phyloP scores from a whole-genome alignment of 2,329 filamentous ascomycete genomes.

The Trichophyton verrucosum region DNA sequence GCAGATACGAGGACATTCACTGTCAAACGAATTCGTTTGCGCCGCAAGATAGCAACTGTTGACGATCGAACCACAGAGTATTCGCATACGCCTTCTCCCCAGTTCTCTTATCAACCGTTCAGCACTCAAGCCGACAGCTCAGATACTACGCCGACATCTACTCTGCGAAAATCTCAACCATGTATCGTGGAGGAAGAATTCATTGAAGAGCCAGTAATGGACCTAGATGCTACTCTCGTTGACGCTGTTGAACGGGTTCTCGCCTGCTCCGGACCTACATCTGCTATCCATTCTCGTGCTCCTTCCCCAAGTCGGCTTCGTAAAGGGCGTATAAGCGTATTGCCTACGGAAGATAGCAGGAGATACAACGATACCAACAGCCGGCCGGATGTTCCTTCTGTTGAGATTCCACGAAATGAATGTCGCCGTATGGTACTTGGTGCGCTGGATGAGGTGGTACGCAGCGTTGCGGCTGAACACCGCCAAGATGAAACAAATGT shows the following conservation, averaged over 20 bases:
- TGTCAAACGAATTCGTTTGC: constrained; percentile 44
- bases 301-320: constrained; percentile 30
- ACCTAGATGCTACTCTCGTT: constrained; percentile 45
- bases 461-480: constrained; percentile 40
- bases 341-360: constrained; percentile 14
- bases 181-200: constrained; percentile 38
- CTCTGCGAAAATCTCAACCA: constrained; percentile 1
- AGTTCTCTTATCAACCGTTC: constrained; percentile 19
- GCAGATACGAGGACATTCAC: constrained; percentile 43
- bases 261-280: constrained; percentile 32
- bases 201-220: constrained; percentile 43
- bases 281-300: constrained; percentile 29
- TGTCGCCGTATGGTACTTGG: constrained; percentile 45
- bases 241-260: constrained; percentile 47
- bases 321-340: constrained; percentile 20
- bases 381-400: constrained; percentile 19
- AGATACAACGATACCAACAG: not conserved
- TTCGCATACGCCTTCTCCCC: constrained; percentile 11
- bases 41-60: constrained; percentile 32
- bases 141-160: constrained; percentile 5
- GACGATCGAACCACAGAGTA: constrained; percentile 15
- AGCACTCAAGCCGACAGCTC: constrained; percentile 17
- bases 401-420: constrained; percentile 39
- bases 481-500: constrained; percentile 29
- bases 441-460: constrained; percentile 45